Base-by-base conservation (phyloP, 306 rosid genomes). In the Hippophae tibetana region DNA sequence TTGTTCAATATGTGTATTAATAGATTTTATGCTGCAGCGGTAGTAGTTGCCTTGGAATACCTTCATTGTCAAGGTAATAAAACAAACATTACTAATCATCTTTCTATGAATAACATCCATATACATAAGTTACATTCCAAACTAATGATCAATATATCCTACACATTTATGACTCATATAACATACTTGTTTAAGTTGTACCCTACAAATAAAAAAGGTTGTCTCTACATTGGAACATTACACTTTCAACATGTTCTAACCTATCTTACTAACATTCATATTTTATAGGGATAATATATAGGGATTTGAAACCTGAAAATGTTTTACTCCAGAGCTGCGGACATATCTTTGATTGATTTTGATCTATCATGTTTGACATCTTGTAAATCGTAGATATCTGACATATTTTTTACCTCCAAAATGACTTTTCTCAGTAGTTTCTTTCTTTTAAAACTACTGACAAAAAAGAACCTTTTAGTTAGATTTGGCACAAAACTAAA, bases 281-380 rank as follows among this genome's bases (percentile, higher is more conserved):
- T 18, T 18, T 18, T 62, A 44, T 66, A 92, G 98, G 98, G 60
- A 85, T 92, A 83, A 92, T 92, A 58, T 92, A 92, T 66, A 74
- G 98, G 52, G 98, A 92, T 75, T 75, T 92, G 71, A 92, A 92
- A 89, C 98, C 98, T 27, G 98, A 92, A 70, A 92, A 92, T 68
- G 93, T 92, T 64, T 69, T 92, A 69, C 81, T 92, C 64, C 96
- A 87, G 71, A 46, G 85, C 60, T 69, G 14, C 49, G 98, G 98
- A 5, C 98, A 92, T 5, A 81, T 87, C 42, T 64, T 83, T 92
- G 68, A 88, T 96, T 8, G 98, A 92, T 75, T 92, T 87, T 53
- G 98, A 92, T 75, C 65, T 92, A 69, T 92, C 98, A 1, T 87
- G 96, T 80, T 69, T 92, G 72, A 87, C 98, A 57, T 75, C 92